Percentiles rank a stretch among this genome's conserved stretches.
These are phyloP conservation scores for Tolypocladium tropicale DNA, from an alignment of 2,329 filamentous ascomycete genomes.

Conservation along the genomic window DNA sequence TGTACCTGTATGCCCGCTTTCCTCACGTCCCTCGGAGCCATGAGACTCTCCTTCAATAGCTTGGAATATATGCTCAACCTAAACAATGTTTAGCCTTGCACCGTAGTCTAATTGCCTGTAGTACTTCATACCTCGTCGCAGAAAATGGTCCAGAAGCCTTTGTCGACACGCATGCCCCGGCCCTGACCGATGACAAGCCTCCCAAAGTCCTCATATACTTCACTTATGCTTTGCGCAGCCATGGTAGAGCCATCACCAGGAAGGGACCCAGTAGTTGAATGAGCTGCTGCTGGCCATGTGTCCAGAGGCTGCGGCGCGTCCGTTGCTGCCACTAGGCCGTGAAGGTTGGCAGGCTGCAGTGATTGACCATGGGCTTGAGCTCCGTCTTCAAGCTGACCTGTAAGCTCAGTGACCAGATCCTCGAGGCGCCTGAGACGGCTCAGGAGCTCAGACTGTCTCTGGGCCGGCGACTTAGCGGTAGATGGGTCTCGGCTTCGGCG, in stretches of 20 bases:
- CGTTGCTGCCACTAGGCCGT: neutral
- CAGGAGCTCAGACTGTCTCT: constrained; percentile 19
- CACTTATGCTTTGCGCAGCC: constrained; percentile 1
- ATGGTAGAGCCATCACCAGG: neutral
- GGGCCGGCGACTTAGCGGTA: constrained; percentile 10
- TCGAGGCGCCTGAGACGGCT: constrained; percentile 17
- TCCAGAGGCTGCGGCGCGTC: neutral
- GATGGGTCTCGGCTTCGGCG: constrained; percentile 11
- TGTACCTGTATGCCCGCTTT: neutral
- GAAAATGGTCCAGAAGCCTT: constrained; percentile 21
- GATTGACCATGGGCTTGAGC: neutral
- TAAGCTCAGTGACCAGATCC: constrained; percentile 18
- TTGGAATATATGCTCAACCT: constrained; percentile 19
- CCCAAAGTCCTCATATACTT: constrained; percentile 19
- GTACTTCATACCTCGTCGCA: constrained; percentile 13
- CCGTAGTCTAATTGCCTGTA: neutral
- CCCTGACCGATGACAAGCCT: constrained; percentile 14
- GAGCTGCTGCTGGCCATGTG: neutral
- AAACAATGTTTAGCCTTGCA: neutral
- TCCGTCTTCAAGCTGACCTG: constrained; percentile 18
- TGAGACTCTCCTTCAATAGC: constrained; percentile 15
- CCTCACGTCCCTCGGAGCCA: constrained; percentile 2
- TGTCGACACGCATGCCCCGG: constrained; percentile 16
- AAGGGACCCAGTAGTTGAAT: neutral
- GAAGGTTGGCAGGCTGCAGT: neutral